Base-by-base conservation (phyloP, 495 filamentous ascomycete species). In the Penicillium argentinense region DNA sequence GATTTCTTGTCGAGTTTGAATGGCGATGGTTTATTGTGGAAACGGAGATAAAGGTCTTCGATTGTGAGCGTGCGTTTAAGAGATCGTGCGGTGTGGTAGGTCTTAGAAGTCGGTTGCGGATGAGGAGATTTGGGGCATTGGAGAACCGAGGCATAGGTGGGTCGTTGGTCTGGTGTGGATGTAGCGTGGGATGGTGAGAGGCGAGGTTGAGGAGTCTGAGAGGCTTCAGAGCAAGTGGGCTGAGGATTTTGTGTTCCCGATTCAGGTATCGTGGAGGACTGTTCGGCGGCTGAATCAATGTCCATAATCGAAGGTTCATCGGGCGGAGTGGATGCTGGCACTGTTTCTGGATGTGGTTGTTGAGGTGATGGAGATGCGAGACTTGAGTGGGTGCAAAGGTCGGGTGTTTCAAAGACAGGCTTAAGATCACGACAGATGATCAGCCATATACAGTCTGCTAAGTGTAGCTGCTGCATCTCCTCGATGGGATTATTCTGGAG, bases 1-100 rank as follows among this genome's bases (percentile, higher is more conserved):
- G 34, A 16, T 22, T 38, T 38, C 34, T 38, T 38, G 17, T 23
- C 17, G 34, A 23, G 34, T 22, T 38, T 3, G 13, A 41, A 28
- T 29, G 23, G 39, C 14, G 39, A 28, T 29, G 39, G 39, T 19
- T 41, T 41, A 13, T 41, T 41, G 39, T 41, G 39, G 14, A 41
- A 41, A 29, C 39, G 25, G 25, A 22, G 39, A 9, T 26, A 16
- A 41, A 41, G 13, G 25, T 29, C 39, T 21, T 28, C 14, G 8
- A 41, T 29, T 29, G 34, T 38, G 34, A 38, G 34, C n/a, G 34
- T 38, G 34, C 14, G 9, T 38, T 38, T 38, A 6, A 18, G 16
- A 1, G 34, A 23, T 19, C 16, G 34, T 38, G 9, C 2, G 34
- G 34, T 8, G 13, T 38, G 18, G n/a, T 38, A 23, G 1, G 9